Evolutionary conservation across 2,329 filamentous ascomycete species (phyloP).

Genomic region (Microascus cirrosus): DNA sequence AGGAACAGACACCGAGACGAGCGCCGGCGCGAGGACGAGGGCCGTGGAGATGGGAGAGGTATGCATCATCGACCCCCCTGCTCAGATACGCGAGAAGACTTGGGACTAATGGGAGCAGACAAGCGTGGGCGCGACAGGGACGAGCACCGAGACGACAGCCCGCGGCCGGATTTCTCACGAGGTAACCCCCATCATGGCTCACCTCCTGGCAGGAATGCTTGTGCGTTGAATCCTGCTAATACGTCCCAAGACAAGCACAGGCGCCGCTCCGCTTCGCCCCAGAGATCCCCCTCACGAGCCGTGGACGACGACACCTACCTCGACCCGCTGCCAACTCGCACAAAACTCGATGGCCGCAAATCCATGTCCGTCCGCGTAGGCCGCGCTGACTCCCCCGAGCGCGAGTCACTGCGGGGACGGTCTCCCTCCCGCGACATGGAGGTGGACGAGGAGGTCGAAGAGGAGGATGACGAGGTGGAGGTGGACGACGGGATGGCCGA

Average conservation of each 20-base stretch:
- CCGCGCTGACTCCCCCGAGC: constrained; percentile 4
- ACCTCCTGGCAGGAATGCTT: background rate
- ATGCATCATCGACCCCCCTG: background rate
- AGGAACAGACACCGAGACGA: constrained; percentile 13
- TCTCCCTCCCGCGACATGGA: constrained; percentile 4
- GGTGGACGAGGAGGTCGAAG: constrained; percentile 3
- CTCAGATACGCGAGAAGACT: background rate
- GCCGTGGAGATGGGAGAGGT: background rate
- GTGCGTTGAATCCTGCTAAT: background rate
- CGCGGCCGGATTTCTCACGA: background rate
- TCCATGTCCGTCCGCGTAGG: constrained; percentile 24
- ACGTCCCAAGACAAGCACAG: constrained; percentile 11
- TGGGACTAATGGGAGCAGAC: background rate
- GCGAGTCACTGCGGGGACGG: constrained; percentile 5
- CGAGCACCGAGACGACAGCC: constrained; percentile 2
- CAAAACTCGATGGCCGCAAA: constrained; percentile 7
- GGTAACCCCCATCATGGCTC: background rate
- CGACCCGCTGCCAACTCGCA: constrained; percentile 11
- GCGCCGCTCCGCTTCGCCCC: constrained; percentile 26
- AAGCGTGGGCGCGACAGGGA: background rate
- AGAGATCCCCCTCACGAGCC: constrained; percentile 8
- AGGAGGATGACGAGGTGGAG: constrained; percentile 30
- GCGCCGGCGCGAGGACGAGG: constrained; percentile 17
- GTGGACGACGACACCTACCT: background rate
- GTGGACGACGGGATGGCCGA: constrained; percentile 58